phyloP scores from a whole-genome alignment of 2,329 filamentous ascomycete genomes.

The Diaporthe ilicicola region DNA sequence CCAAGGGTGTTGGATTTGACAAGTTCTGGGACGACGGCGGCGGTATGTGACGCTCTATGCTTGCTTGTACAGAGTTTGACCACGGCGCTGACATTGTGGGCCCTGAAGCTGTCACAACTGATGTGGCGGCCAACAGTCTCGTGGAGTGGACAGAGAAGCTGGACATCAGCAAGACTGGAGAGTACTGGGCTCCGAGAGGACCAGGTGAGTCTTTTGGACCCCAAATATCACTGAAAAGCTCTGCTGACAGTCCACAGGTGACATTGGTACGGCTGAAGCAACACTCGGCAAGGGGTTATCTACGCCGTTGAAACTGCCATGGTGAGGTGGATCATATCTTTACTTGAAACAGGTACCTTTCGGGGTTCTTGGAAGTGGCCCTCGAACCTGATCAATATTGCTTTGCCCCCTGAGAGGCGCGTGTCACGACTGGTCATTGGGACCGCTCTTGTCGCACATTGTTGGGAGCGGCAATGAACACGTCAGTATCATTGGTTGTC shows the following conservation, averaged over 20 bases:
- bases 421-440: no score
- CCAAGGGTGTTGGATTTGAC: constrained; percentile 75
- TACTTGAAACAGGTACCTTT: no score
- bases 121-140: constrained; percentile 71
- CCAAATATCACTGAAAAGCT: neutral
- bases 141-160: constrained; percentile 69
- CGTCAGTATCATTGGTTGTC: no score
- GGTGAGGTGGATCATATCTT: constrained; percentile 51
- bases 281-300: constrained; percentile 69
- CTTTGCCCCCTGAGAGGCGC: no score
- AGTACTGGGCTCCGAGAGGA: constrained; percentile 78
- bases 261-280: constrained; percentile 73
- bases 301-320: constrained; percentile 72
- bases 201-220: constrained; percentile 55
- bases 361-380: neutral
- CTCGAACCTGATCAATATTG: no score
- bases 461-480: no score
- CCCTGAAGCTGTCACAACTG: constrained; percentile 68
- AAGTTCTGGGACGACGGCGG: constrained; percentile 77
- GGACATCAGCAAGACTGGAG: constrained; percentile 71
- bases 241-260: constrained; percentile 40
- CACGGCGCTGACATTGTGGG: constrained; percentile 30
- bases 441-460: no score
- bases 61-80: neutral
- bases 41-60: constrained; percentile 48